Conservation (phyloP, 2,329 filamentous ascomycete genomes). For the Ascochyta lentis region DNA sequence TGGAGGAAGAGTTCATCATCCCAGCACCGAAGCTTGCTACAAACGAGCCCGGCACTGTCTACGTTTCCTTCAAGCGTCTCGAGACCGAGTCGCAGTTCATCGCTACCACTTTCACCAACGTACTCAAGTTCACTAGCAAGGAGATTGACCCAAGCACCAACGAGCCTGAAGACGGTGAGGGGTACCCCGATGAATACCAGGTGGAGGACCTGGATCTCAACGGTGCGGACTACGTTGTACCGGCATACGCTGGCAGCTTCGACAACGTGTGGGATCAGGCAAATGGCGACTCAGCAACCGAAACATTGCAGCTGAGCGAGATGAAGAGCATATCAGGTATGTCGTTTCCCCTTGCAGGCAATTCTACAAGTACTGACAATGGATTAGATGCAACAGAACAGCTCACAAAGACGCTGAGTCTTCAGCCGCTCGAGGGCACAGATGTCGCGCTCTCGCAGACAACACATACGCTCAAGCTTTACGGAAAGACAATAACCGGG, state of each 20-base stretch:
- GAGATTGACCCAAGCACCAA: slow-evolving; percentile 95
- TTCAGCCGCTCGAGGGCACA: slow-evolving; percentile 93
- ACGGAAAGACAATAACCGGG: slow-evolving; percentile 92
- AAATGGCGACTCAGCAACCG: slow-evolving; percentile 86
- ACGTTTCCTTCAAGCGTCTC: slow-evolving; percentile 90
- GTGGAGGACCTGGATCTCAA: slow-evolving; percentile 90
- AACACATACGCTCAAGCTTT: slow-evolving; percentile 92
- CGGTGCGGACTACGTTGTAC: slow-evolving; percentile 92
- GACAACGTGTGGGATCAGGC: slow-evolving; percentile 95
- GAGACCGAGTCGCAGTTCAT: slow-evolving; percentile 79
- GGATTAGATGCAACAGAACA: slow-evolving; percentile 85
- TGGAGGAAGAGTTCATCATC: slow-evolving; percentile 90
- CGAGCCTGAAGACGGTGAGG: slow-evolving; percentile 82
- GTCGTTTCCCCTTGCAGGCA: slow-evolving; percentile 34
- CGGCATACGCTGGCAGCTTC: slow-evolving; percentile 93
- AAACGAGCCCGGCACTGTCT: slow-evolving; percentile 90
- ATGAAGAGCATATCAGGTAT: slow-evolving; percentile 92
- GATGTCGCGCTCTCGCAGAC: slow-evolving; percentile 87
- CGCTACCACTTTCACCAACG: slow-evolving; percentile 83
- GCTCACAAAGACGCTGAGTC: slow-evolving; percentile 81
- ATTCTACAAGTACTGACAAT: slow-evolving; percentile 22
- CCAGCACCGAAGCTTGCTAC: slow-evolving; percentile 81
- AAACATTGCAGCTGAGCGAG: slow-evolving; percentile 86
- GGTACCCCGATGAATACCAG: slow-evolving; percentile 98
- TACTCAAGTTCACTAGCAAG: slow-evolving; percentile 96